phyloP scores from a whole-genome alignment of 2,329 filamentous ascomycete genomes.

The Aureobasidium pullulans region DNA sequence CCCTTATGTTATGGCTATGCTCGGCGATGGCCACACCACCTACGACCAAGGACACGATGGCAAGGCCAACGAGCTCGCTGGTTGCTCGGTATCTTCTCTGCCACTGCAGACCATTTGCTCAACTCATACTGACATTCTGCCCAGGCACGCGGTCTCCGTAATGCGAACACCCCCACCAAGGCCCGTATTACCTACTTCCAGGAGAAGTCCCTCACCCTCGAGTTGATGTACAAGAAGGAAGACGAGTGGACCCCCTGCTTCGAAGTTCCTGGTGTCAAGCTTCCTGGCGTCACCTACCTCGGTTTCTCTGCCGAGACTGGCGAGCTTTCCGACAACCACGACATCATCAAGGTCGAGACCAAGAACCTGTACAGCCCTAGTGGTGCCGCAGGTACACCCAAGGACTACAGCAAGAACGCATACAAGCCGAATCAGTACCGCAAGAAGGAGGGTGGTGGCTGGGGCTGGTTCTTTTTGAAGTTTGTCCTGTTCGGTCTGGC shows the following conservation, averaged over 20 bases:
- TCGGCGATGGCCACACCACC: conserved; percentile 77
- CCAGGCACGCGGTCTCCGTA: conserved; percentile 75
- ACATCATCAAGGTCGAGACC: conserved; percentile 79
- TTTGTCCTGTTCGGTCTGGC: conserved; percentile 66
- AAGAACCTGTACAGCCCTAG: conserved; percentile 77
- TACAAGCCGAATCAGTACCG: conserved; percentile 41
- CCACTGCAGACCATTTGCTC: background rate
- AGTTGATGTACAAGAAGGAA: conserved; percentile 89
- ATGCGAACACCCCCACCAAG: conserved; percentile 70
- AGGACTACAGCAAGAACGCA: conserved; percentile 38
- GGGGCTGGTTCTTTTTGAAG: conserved; percentile 74
- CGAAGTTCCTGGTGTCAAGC: conserved; percentile 57
- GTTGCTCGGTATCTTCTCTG: conserved; percentile 62
- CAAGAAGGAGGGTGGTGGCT: conserved; percentile 45
- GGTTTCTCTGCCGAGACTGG: conserved; percentile 80
- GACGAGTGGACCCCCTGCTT: conserved; percentile 89
- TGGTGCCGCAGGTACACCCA: conserved; percentile 25
- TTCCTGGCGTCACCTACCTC: conserved; percentile 64
- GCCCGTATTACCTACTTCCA: conserved; percentile 91
- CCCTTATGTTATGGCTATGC: conserved; percentile 97
- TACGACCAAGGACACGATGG: conserved; percentile 96
- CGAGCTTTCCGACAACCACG: conserved; percentile 94
- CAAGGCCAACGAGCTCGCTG: conserved; percentile 85
- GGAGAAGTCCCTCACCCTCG: conserved; percentile 82
- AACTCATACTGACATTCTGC: conserved; percentile 15